phyloP scores from a whole-genome alignment of 352 stramenopile species.

The Ochromonadaceae sp. region DNA sequence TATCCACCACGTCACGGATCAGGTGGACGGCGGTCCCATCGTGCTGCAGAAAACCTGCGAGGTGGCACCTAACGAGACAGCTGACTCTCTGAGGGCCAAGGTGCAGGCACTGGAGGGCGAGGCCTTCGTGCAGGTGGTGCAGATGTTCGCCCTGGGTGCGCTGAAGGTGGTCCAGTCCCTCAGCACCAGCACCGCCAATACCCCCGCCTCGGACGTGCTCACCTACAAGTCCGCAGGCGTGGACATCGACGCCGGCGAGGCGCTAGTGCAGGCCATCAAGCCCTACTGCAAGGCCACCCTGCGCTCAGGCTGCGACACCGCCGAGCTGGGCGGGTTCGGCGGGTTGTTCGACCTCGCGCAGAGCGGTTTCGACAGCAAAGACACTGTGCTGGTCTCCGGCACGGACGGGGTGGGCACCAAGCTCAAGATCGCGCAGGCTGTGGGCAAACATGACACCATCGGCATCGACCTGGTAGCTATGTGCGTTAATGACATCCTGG shows the following conservation, averaged over 20 bases:
- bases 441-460: slow-evolving; percentile 82
- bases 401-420: slow-evolving; percentile 97
- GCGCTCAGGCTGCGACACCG: slow-evolving; percentile 81
- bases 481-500: slow-evolving; percentile 98
- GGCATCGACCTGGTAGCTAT: slow-evolving; percentile 97
- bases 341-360: slow-evolving; percentile 91
- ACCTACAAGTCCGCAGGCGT: slow-evolving; percentile 95
- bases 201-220: slow-evolving; percentile 53
- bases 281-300: slow-evolving; percentile 90
- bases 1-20: slow-evolving; percentile 92
- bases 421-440: slow-evolving; percentile 61
- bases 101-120: slow-evolving; percentile 89
- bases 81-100: slow-evolving; percentile 86
- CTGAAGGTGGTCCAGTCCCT: neutral
- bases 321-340: slow-evolving; percentile 89
- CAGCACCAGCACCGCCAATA: too few species aligned
- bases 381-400: slow-evolving; percentile 86
- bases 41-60: slow-evolving; percentile 82
- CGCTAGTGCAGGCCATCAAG: slow-evolving; percentile 92
- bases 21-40: slow-evolving; percentile 95
- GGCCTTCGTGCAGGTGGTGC: slow-evolving; percentile 73
- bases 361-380: slow-evolving; percentile 80
- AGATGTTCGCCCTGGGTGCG: slow-evolving; percentile 31
- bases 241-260: slow-evolving; percentile 89
- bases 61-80: slow-evolving; percentile 61